These are phyloP conservation scores for Naganishia albida DNA, from an alignment of 1,284 basidiomycete species.

Conservation along the genomic window DNA sequence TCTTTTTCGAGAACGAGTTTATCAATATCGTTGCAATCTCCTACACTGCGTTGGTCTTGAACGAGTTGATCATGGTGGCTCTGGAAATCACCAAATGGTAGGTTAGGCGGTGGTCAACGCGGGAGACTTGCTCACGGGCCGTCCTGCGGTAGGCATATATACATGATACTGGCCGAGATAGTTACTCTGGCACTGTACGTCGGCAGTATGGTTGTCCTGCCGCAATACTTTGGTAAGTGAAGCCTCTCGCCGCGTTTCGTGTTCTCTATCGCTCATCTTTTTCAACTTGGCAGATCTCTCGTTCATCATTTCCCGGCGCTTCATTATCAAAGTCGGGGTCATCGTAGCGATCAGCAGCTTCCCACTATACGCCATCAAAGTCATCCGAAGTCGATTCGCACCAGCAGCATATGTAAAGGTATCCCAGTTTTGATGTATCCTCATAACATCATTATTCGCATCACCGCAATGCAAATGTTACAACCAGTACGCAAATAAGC, in stretches of 20 bases:
- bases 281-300: constrained; percentile 67
- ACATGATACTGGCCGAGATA: constrained; percentile 93
- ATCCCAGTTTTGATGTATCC: neutral
- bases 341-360: constrained; percentile 92
- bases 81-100: constrained; percentile 96
- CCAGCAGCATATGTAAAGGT: constrained; percentile 95
- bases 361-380: constrained; percentile 87
- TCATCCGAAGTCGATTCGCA: constrained; percentile 79
- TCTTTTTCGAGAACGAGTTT: constrained; percentile 97
- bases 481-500: neutral
- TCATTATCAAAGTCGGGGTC: constrained; percentile 92
- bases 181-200: constrained; percentile 87
- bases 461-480: neutral
- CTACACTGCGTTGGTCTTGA: constrained; percentile 92
- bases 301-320: constrained; percentile 84
- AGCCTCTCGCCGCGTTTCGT: neutral
- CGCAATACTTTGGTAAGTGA: constrained; percentile 89
- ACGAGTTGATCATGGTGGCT: constrained; percentile 99
- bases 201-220: constrained; percentile 87
- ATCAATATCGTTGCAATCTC: constrained; percentile 97
- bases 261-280: neutral
- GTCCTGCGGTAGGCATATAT: constrained; percentile 69
- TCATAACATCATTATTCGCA: neutral
- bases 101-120: constrained; percentile 38
- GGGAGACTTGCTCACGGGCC: constrained; percentile 12